These are phyloP conservation scores for Trichocomaceae sp. DNA, from an alignment of 2,329 filamentous ascomycete species.

Conservation along the genomic window DNA sequence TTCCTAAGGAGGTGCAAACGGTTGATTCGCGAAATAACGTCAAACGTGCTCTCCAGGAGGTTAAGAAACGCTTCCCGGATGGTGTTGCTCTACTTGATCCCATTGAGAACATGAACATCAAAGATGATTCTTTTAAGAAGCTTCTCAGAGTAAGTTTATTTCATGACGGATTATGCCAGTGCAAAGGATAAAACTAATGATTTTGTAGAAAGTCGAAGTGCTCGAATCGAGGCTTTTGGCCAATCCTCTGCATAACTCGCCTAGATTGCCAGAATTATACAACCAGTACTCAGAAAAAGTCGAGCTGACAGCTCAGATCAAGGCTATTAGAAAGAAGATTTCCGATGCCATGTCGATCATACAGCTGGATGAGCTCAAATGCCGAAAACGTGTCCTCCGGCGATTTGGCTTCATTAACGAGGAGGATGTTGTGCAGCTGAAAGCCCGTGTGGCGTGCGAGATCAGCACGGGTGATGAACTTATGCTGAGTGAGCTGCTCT, in stretches of 20 bases:
- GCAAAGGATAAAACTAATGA: slow-evolving; percentile 16
- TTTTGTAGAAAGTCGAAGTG: slow-evolving; percentile 82
- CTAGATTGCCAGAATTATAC: slow-evolving; percentile 75
- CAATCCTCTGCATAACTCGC: slow-evolving; percentile 87
- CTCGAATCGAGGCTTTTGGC: slow-evolving; percentile 82
- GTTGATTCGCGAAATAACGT: slow-evolving; percentile 62
- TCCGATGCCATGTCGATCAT: slow-evolving; percentile 76
- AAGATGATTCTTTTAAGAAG: slow-evolving; percentile 87
- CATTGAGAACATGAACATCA: slow-evolving; percentile 93
- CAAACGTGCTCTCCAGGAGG: slow-evolving; percentile 65
- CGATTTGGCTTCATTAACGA: slow-evolving; percentile 95
- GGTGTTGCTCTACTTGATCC: slow-evolving; percentile 85
- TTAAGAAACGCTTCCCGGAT: slow-evolving; percentile 83
- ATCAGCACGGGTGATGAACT: slow-evolving; percentile 96
- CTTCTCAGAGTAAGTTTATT: slow-evolving; percentile 56
- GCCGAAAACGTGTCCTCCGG: slow-evolving; percentile 87
- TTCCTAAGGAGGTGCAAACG: slow-evolving; percentile 68
- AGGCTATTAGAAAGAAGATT: slow-evolving; percentile 81
- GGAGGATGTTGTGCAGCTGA: slow-evolving; percentile 88
- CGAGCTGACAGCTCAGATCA: slow-evolving; percentile 68
- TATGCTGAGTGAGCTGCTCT: slow-evolving; percentile 84
- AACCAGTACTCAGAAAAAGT: slow-evolving; percentile 81
- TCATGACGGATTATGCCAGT: not conserved
- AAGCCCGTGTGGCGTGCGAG: slow-evolving; percentile 94
- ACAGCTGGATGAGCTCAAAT: slow-evolving; percentile 93